Evolutionary conservation across 2,329 filamentous ascomycete species (phyloP), one percentile per base, ranked within the genome.

Genomic region (Dactylellina cionopaga): DNA sequence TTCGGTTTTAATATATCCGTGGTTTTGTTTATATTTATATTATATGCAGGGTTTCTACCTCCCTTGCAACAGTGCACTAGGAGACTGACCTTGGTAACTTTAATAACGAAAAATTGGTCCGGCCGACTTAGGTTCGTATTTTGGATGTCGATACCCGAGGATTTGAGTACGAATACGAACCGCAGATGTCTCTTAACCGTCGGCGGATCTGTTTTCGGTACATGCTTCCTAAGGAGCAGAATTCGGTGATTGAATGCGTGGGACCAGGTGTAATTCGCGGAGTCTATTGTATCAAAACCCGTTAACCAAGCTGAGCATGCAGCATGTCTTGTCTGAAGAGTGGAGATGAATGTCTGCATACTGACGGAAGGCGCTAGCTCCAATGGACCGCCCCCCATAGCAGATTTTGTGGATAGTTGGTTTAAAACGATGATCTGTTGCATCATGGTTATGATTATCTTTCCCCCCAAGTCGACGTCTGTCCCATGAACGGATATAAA

Each of bases 101-200:
- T 71, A 39, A 71, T 71, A 33, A 71, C 66, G 31, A 65, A 72
- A 37, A 65, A 72, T 37, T 60, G 52, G 33, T 65, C 68, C 24
- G 68, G 51, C 7, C 68, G 51, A 47, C 59, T 65, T 19, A 72
- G 24, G 31, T 65, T 65, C 33, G 68, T 72, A 51, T 65, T 72
- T 17, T 72, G 68, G 9, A 65, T 65, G 43, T 65, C 59, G 13
- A 64, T 46, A n/a, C 68, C 68, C 2, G 22, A 39, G 17, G 68
- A 72, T 27, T 72, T 72, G 11, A 72, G 59, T 5, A 72, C 52
- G 59, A 72, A 72, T 29, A 72, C 62, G 46, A 72, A 72, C 35
- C 68, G 68, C 31, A 72, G 11, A 60, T 55, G 68, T 37, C 68
- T 72, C 35, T 65, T 59, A 55, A 39, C 44, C 29, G 39, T 33